Percentiles rank a stretch among this genome's conserved stretches.
phyloP scores from a whole-genome alignment of 768 basidiomycete genomes.

The Suillus placidus region DNA sequence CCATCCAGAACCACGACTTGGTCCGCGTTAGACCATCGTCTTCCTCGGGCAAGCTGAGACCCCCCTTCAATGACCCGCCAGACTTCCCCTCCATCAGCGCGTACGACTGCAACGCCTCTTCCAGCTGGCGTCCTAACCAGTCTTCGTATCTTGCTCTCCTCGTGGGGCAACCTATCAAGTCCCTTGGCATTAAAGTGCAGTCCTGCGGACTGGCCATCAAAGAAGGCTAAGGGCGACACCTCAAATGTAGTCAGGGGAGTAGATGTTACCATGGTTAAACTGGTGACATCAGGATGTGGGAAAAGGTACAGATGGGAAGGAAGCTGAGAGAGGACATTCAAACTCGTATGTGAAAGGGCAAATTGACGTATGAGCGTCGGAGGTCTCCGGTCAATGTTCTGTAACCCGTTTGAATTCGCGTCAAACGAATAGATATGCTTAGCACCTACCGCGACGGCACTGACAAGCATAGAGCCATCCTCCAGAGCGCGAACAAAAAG shows the following conservation, averaged over 20 bases:
- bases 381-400: conserved; percentile 91
- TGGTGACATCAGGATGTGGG: conserved; percentile 45
- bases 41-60: conserved; percentile 48
- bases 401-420: not conserved
- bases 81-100: conserved; percentile 61
- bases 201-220: conserved; percentile 60
- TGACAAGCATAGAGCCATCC: conserved; percentile 75
- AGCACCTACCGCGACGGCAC: conserved; percentile 70
- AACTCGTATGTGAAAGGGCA: conserved; percentile 65
- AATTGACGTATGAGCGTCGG: conserved; percentile 82
- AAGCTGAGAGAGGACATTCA: conserved; percentile 47
- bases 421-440: conserved; percentile 5
- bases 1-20: conserved; percentile 70
- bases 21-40: conserved; percentile 59
- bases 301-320: conserved; percentile 59
- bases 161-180: conserved; percentile 42
- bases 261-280: conserved; percentile 63
- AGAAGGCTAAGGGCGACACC: conserved; percentile 61
- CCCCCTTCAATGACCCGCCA: conserved; percentile 59
- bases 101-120: conserved; percentile 68
- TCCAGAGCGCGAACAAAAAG: conserved; percentile 71
- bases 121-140: conserved; percentile 84
- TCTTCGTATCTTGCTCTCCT: conserved; percentile 55
- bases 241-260: conserved; percentile 66
- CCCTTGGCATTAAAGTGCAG: conserved; percentile 47